Percentiles rank a stretch among this genome's conserved stretches.
Evolutionary conservation across 2,329 filamentous ascomycete genomes (phyloP).

Genomic region (Pseudophaeomoniella oleicola): DNA sequence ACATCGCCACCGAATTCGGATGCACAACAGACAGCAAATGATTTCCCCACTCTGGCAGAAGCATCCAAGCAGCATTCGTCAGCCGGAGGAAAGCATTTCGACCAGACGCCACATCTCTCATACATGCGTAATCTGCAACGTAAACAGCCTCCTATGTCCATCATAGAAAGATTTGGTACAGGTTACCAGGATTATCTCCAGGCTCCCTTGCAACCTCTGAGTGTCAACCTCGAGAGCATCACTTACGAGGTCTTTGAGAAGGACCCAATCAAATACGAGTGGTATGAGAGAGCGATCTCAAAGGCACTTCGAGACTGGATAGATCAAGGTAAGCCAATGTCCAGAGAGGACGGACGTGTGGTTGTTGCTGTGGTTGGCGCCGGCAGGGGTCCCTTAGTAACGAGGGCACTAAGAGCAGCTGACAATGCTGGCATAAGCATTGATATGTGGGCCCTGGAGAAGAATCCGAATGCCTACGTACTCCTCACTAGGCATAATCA

Average conservation of each 20-base stretch:
- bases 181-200: slow-evolving; percentile 91
- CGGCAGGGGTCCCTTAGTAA: slow-evolving; percentile 82
- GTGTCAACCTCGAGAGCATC: slow-evolving; percentile 90
- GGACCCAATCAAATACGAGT: slow-evolving; percentile 93
- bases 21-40: slow-evolving; percentile 10
- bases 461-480: slow-evolving; percentile 96
- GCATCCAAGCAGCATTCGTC: slow-evolving; percentile 32
- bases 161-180: slow-evolving; percentile 51
- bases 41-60: slow-evolving; percentile 59
- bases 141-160: slow-evolving; percentile 54
- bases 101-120: slow-evolving; percentile 52
- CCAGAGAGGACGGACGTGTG: slow-evolving; percentile 54
- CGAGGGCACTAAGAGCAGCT: slow-evolving; percentile 70
- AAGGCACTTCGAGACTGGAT: slow-evolving; percentile 72
- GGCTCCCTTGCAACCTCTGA: slow-evolving; percentile 82
- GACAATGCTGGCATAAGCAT: slow-evolving; percentile 61
- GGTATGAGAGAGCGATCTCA: slow-evolving; percentile 76
- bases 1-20: slow-evolving; percentile 14
- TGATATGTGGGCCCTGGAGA: slow-evolving; percentile 80
- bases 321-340: slow-evolving; percentile 56
- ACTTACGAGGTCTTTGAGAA: slow-evolving; percentile 99
- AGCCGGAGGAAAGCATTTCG: slow-evolving; percentile 32
- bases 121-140: slow-evolving; percentile 77
- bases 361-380: slow-evolving; percentile 88
- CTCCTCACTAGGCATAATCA: slow-evolving; percentile 78